Conservation (phyloP, 495 filamentous ascomycete species). For the Neurospora sp. region DNA sequence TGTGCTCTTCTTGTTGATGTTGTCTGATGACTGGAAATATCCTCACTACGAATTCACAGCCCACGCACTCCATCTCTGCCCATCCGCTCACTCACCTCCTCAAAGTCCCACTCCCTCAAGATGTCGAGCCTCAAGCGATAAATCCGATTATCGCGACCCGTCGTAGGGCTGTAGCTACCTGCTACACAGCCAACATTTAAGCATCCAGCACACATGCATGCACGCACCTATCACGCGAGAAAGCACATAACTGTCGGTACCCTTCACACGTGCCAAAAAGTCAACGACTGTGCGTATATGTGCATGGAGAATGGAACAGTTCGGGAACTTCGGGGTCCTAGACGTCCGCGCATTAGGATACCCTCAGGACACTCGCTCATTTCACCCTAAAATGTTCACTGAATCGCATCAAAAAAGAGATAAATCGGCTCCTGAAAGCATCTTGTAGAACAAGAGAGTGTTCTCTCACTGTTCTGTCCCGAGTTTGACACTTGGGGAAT, state of each 20-base stretch:
- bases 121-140: not conserved
- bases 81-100: not conserved
- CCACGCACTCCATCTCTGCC: not conserved
- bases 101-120: not conserved
- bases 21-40: not conserved
- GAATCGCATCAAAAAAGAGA: not conserved
- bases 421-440: not conserved
- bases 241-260: too few species aligned
- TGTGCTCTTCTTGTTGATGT: not conserved
- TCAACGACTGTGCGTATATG: too few species aligned
- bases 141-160: too few species aligned
- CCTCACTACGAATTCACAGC: not conserved
- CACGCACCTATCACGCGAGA: not conserved
- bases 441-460: not conserved
- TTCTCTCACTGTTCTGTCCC: too few species aligned
- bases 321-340: not conserved
- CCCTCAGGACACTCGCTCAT: not conserved
- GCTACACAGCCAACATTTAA: not conserved
- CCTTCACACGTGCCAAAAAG: too few species aligned
- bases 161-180: too few species aligned
- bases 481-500: too few species aligned
- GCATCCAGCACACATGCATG: not conserved
- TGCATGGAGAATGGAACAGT: not conserved
- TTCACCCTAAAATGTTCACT: not conserved
- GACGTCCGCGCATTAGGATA: not conserved